These are phyloP conservation scores for Phytophthora litchii DNA, from an alignment of 352 stramenopile genomes.

Conservation along the genomic window DNA sequence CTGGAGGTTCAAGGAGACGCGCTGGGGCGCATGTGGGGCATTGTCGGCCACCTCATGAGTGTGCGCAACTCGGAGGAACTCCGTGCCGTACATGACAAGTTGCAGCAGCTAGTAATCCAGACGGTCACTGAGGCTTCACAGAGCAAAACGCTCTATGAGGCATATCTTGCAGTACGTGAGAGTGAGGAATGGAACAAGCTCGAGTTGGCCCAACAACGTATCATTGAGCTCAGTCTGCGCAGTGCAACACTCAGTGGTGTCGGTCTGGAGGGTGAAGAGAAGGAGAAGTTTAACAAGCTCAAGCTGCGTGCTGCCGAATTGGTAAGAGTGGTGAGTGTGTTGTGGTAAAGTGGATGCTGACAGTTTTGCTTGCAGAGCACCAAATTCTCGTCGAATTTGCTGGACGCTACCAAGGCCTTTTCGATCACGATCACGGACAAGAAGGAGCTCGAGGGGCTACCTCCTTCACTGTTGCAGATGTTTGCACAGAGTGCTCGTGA, in stretches of 20 bases:
- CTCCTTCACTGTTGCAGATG: constrained; percentile 90
- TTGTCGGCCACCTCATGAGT: constrained; percentile 97
- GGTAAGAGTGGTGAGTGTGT: constrained; percentile 29
- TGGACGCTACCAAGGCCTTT: constrained; percentile 97
- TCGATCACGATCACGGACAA: constrained; percentile 89
- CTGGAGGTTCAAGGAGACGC: constrained; percentile 93
- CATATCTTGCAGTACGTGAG: constrained; percentile 83
- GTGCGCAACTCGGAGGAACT: constrained; percentile 97
- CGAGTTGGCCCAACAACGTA: constrained; percentile 71
- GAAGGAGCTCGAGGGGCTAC: constrained; percentile 89
- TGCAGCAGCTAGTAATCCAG: constrained; percentile 94
- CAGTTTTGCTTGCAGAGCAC: constrained; percentile 68
- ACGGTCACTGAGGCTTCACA: constrained; percentile 93
- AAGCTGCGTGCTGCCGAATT: constrained; percentile 93
- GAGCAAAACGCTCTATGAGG: constrained; percentile 92
- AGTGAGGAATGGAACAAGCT: constrained; percentile 62
- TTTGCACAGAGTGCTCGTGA: constrained; percentile 89
- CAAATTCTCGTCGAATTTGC: constrained; percentile 97
- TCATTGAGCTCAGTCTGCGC: constrained; percentile 90
- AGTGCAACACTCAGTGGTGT: constrained; percentile 94
- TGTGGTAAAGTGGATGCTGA: neutral
- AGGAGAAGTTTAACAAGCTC: constrained; percentile 96
- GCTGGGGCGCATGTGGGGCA: constrained; percentile 93
- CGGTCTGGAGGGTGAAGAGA: constrained; percentile 89
- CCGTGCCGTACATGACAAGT: constrained; percentile 91